Evolutionary conservation across 2,329 filamentous ascomycete species (phyloP).

Genomic region (Alternaria triticina): DNA sequence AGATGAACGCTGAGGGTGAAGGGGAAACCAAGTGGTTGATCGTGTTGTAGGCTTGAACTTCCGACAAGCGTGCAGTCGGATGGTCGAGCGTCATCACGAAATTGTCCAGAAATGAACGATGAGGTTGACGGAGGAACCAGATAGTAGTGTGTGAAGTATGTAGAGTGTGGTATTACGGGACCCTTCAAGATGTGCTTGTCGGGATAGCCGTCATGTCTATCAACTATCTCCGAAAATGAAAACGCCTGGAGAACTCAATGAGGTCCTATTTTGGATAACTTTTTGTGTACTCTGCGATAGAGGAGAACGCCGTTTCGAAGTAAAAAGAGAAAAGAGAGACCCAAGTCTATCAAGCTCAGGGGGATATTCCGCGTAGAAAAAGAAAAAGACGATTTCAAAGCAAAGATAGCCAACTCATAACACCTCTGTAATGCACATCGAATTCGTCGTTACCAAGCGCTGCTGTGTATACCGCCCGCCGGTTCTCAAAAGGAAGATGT

Average conservation of each 20-base stretch:
- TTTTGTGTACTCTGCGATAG: slow-evolving; percentile 26
- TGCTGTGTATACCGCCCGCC: background rate
- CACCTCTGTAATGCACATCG: slow-evolving; percentile 46
- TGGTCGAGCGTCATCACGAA: background rate
- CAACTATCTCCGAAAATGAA: slow-evolving; percentile 5
- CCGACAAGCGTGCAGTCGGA: background rate
- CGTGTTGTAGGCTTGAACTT: too few species aligned
- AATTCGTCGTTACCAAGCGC: slow-evolving; percentile 38
- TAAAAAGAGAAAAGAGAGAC: slow-evolving; percentile 1
- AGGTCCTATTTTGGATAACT: slow-evolving; percentile 22
- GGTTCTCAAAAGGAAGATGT: slow-evolving; percentile 37
- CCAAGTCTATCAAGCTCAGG: slow-evolving; percentile 27
- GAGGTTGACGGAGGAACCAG: background rate
- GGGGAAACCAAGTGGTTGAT: background rate
- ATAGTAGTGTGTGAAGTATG: slow-evolving; percentile 1
- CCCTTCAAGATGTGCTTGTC: background rate
- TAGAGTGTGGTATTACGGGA: slow-evolving; percentile 26
- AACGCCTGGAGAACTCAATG: background rate
- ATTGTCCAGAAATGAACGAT: background rate
- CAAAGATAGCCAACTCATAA: slow-evolving; percentile 26
- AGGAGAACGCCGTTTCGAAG: slow-evolving; percentile 26
- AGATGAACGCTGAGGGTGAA: background rate
- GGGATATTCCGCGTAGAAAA: slow-evolving; percentile 30
- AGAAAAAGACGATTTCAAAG: slow-evolving; percentile 6
- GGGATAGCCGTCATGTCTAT: slow-evolving; percentile 16